These are phyloP conservation scores for Chlamydomonas reinhardtii DNA, from an alignment of 163 green algal genomes.

Conservation along the genomic window DNA sequence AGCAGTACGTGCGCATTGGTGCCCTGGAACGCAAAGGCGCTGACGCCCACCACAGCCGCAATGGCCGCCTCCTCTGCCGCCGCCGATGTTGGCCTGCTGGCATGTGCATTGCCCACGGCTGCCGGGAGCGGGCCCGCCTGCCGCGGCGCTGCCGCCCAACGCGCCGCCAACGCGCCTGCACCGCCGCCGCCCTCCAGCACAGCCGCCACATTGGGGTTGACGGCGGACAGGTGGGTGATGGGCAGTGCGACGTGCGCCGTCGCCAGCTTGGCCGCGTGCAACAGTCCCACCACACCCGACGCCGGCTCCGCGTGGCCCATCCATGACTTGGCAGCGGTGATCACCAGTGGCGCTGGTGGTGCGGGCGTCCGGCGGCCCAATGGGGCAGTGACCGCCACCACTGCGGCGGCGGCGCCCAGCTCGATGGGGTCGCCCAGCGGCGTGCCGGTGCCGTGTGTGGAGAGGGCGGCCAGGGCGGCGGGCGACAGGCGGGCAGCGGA, in stretches of 20 bases:
- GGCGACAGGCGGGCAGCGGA: constrained; percentile 48
- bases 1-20: constrained; percentile 84
- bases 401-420: constrained; percentile 72
- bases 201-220: constrained; percentile 79
- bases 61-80: not conserved
- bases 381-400: constrained; percentile 35
- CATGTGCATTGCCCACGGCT: not conserved
- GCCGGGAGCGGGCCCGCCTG: constrained; percentile 37
- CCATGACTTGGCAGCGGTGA: constrained; percentile 82
- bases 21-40: constrained; percentile 86
- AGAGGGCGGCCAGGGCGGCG: constrained; percentile 62
- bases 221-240: constrained; percentile 75
- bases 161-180: not conserved
- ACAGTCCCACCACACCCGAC: constrained; percentile 73
- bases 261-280: constrained; percentile 45
- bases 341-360: constrained; percentile 1
- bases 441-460: constrained; percentile 92
- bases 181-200: constrained; percentile 59
- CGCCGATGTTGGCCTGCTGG: too few relatives aligned
- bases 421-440: constrained; percentile 88
- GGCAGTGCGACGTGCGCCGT: constrained; percentile 32
- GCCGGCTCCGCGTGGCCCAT: constrained; percentile 86
- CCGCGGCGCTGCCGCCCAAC: not conserved
- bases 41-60: constrained; percentile 60
- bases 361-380: not conserved